A percentile compares a stretch with the other conserved stretches of the same genome.
Conservation (phyloP, 208 protist species). For the Leishmania turanica region DNA sequence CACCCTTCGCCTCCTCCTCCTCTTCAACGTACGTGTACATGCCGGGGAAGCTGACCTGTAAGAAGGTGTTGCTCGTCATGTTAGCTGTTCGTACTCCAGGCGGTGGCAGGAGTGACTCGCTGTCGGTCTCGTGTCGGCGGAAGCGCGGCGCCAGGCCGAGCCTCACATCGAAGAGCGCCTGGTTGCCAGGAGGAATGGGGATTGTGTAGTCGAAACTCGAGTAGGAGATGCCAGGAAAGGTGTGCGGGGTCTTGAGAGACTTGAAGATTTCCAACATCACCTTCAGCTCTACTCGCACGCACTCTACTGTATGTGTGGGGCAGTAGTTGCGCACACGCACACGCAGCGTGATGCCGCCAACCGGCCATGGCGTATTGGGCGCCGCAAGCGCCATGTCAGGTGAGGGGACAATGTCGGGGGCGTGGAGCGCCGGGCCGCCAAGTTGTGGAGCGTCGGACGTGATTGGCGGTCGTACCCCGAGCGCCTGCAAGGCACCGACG, state of each 20-base stretch:
- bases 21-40: constrained; percentile 59
- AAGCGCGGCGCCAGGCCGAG: constrained; percentile 49
- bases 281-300: constrained; percentile 56
- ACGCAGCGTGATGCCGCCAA: constrained; percentile 44
- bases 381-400: constrained; percentile 14
- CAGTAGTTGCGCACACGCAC: constrained; percentile 57
- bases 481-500: constrained; percentile 25
- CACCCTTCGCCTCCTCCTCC: constrained; percentile 48
- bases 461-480: constrained; percentile 21
- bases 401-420: background rate
- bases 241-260: constrained; percentile 50
- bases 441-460: constrained; percentile 5
- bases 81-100: constrained; percentile 61
- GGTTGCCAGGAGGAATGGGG: constrained; percentile 42
- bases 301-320: constrained; percentile 22
- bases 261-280: constrained; percentile 63
- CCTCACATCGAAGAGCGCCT: constrained; percentile 44
- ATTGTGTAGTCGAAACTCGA: constrained; percentile 54
- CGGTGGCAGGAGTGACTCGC: constrained; percentile 44
- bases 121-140: constrained; percentile 43
- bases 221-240: constrained; percentile 41
- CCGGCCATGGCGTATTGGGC: constrained; percentile 42
- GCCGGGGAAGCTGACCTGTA: constrained; percentile 54
- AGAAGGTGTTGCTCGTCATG: constrained; percentile 41
- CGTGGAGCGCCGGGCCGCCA: constrained; percentile 8